phyloP scores from a whole-genome alignment of 2,329 filamentous ascomycete genomes.

The Ceratocystiopsis minuta region DNA sequence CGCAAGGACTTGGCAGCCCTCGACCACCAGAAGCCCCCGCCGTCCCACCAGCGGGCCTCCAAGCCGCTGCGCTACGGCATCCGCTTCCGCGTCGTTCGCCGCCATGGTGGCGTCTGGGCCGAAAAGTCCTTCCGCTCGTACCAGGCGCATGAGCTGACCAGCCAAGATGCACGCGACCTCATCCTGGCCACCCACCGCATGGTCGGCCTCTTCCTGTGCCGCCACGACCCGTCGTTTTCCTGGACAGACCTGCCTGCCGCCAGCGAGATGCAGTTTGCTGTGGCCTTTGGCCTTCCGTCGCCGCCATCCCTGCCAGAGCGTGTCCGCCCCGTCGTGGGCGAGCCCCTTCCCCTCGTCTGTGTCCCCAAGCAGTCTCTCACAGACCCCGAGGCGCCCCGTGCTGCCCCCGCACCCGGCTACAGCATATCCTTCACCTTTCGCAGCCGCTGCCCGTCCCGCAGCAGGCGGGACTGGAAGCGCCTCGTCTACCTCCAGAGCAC shows the following conservation, averaged over 20 bases:
- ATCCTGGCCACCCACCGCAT: slow-evolving; percentile 31
- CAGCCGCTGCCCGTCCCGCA: slow-evolving; percentile 20
- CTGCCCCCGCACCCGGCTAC: slow-evolving; percentile 30
- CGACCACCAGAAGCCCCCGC: slow-evolving; percentile 17
- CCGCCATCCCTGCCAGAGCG: slow-evolving; percentile 16
- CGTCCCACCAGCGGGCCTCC: slow-evolving; percentile 11
- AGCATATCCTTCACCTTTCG: slow-evolving; percentile 26
- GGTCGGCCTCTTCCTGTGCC: slow-evolving; percentile 30
- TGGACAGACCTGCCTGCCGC: slow-evolving; percentile 24
- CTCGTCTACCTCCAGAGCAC: slow-evolving; percentile 25
- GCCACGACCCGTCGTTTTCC: slow-evolving; percentile 30
- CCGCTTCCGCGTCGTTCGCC: slow-evolving; percentile 25
- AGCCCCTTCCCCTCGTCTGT: slow-evolving; percentile 27
- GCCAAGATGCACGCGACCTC: slow-evolving; percentile 26
- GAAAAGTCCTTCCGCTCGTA: slow-evolving; percentile 30
- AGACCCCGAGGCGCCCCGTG: slow-evolving; percentile 17
- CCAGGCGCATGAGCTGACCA: slow-evolving; percentile 27
- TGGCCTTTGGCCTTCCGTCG: slow-evolving; percentile 9
- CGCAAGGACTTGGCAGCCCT: slow-evolving; percentile 31
- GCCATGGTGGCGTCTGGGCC: slow-evolving; percentile 22
- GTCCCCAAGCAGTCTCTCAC: slow-evolving; percentile 28
- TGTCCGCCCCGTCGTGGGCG: slow-evolving; percentile 21
- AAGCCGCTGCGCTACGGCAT: slow-evolving; percentile 32
- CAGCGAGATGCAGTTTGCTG: neutral
- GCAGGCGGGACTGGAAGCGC: slow-evolving; percentile 20